These are phyloP conservation scores for Beauveria bassiana DNA, from an alignment of 2,329 filamentous ascomycete species.

Conservation along the genomic window DNA sequence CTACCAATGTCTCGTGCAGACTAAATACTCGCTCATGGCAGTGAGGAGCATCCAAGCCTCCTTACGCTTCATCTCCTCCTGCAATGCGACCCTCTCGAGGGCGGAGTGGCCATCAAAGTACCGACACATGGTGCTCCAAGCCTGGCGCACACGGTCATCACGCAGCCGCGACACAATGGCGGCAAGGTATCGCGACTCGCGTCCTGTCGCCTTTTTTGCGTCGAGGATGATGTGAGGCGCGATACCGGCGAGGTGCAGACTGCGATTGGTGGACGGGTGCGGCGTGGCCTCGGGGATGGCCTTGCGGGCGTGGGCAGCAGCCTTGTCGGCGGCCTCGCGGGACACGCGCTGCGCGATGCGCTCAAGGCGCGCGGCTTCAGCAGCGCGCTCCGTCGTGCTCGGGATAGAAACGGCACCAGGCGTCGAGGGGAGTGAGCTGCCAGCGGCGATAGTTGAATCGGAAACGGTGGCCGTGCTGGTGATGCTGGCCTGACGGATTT, in stretches of 20 bases:
- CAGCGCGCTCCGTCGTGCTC: constrained; percentile 47
- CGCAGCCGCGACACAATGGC: constrained; percentile 48
- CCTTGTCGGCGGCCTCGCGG: constrained; percentile 48
- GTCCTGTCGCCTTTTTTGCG: constrained; percentile 68
- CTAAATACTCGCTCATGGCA: constrained; percentile 59
- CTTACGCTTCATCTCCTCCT: constrained; percentile 81
- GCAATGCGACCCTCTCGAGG: constrained; percentile 77
- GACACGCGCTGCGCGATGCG: constrained; percentile 49
- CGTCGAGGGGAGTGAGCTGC: constrained; percentile 14
- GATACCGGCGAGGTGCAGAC: constrained; percentile 48
- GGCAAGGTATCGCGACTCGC: constrained; percentile 67
- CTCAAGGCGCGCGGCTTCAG: constrained; percentile 53
- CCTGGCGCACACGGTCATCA: constrained; percentile 51
- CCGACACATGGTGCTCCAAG: constrained; percentile 68
- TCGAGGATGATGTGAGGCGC: constrained; percentile 65
- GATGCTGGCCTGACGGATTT: constrained; percentile 14
- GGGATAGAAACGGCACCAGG: constrained; percentile 18
- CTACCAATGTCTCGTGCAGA: constrained; percentile 65
- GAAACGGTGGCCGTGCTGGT: constrained; percentile 13
- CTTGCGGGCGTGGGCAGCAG: constrained; percentile 47
- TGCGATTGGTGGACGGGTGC: constrained; percentile 49
- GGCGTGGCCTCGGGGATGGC: constrained; percentile 39
- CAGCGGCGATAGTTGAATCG: background rate
- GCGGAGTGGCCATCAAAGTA: constrained; percentile 84
- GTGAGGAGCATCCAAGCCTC: constrained; percentile 62